Conservation (phyloP, 2,329 filamentous ascomycete species). For the Cladophialophora carrionii region DNA sequence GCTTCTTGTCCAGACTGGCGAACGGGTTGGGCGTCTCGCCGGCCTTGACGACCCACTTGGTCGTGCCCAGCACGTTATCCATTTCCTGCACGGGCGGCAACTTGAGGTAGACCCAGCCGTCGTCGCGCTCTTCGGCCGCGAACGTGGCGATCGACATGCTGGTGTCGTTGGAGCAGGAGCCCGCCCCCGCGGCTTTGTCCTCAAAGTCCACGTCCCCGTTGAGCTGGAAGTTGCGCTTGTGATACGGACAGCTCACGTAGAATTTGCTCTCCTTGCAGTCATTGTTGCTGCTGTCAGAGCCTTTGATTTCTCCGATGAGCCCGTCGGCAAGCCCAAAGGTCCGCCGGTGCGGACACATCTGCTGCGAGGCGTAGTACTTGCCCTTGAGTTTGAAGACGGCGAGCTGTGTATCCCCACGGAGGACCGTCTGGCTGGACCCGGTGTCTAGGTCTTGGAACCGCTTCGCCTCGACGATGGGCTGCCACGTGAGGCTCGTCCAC, state of each 20-base stretch:
- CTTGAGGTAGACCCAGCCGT: slow-evolving; percentile 78
- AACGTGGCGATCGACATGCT: slow-evolving; percentile 82
- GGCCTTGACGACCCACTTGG: slow-evolving; percentile 76
- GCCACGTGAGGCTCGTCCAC: slow-evolving; percentile 72
- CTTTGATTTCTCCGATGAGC: slow-evolving; percentile 67
- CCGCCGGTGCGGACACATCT: slow-evolving; percentile 93
- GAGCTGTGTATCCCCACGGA: slow-evolving; percentile 85
- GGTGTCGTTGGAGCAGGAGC: slow-evolving; percentile 74
- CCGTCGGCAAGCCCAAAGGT: slow-evolving; percentile 88
- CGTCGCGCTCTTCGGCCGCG: slow-evolving; percentile 70
- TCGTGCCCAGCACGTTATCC: slow-evolving; percentile 75
- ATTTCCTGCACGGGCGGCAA: slow-evolving; percentile 80
- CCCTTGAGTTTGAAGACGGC: slow-evolving; percentile 83
- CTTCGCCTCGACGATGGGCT: slow-evolving; percentile 72
- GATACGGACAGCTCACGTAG: slow-evolving; percentile 86
- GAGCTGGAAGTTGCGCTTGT: slow-evolving; percentile 88
- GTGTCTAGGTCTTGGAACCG: slow-evolving; percentile 72
- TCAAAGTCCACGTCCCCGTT: slow-evolving; percentile 53
- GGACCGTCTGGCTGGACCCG: slow-evolving; percentile 75
- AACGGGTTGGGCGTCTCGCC: slow-evolving; percentile 65
- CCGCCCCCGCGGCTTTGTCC: slow-evolving; percentile 51
- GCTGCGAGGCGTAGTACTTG: slow-evolving; percentile 81
- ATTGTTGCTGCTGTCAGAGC: background rate
- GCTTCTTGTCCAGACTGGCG: slow-evolving; percentile 59
- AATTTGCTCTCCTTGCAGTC: slow-evolving; percentile 60